Percentiles rank a stretch among this genome's conserved stretches.
These are phyloP conservation scores for Globisporangium nunn DNA, from an alignment of 352 stramenopile species.

Conservation along the genomic window DNA sequence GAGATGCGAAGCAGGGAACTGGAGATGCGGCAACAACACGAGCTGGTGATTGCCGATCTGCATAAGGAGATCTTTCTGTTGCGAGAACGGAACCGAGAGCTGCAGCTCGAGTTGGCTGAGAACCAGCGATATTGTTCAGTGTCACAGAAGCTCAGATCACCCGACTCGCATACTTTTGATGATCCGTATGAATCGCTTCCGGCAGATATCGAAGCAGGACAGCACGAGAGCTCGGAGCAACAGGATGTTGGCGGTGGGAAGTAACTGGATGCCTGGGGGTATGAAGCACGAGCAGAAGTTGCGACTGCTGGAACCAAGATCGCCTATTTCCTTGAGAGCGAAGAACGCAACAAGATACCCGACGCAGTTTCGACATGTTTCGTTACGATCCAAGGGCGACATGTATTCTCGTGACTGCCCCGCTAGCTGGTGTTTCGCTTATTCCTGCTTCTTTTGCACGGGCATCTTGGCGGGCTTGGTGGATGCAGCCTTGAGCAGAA, in stretches of 20 bases:
- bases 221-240: too few species aligned
- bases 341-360: background rate
- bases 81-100: slow-evolving; percentile 19
- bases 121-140: slow-evolving; percentile 1
- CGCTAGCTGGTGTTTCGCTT: background rate
- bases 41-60: slow-evolving; percentile 26
- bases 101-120: slow-evolving; percentile 12
- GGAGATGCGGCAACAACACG: slow-evolving; percentile 18
- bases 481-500: slow-evolving; percentile 35
- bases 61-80: slow-evolving; percentile 35
- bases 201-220: too few species aligned
- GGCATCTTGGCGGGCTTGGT: slow-evolving; percentile 10
- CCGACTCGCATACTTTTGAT: too few species aligned
- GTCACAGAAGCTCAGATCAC: slow-evolving; percentile 1
- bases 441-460: slow-evolving; percentile 2
- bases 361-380: background rate
- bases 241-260: too few species aligned
- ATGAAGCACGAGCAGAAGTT: too few species aligned
- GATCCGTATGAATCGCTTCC: too few species aligned
- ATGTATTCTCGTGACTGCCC: background rate
- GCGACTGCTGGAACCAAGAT: background rate
- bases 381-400: background rate
- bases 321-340: background rate
- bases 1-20: slow-evolving; percentile 19
- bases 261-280: too few species aligned